Evolutionary conservation across 257 asterid genomes (phyloP), one percentile per base, ranked within the genome.

Genomic region (Primulina tabacum): DNA sequence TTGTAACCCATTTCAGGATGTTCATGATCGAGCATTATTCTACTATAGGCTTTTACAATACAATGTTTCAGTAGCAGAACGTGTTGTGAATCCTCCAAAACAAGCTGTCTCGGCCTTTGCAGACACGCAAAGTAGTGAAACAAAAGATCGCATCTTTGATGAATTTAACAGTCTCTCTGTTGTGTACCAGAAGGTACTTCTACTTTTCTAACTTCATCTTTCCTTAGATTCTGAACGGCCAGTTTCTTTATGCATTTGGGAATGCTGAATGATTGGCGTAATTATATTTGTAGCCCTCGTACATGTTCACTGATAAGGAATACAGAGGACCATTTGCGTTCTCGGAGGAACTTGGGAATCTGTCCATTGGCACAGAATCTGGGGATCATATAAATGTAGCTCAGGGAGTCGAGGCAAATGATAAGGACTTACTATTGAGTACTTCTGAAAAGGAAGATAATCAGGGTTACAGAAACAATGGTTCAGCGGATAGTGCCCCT

Each of bases 61-160:
- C 61, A 84, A 89, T 62, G 87, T 94, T 28, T 70, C 92, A 59
- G 86, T 86, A 60, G 98, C 99, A 52, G 95, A 94, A 81, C 85
- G 85, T 32, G 96, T 94, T 67, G 97, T 94, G 74, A 82, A 94
- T 82, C 99, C 99, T 78, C 98, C 98, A 60, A 94, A 94, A 81
- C 99, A 94, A 88, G 98, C 99, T 53, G 99, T 94, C 70, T 94
- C 99, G 29, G 99, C 92, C 73, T 94, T 94, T 82, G 99, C 98
- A 8, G 99, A 94, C 79, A 88, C 93, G 30, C 95, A 91, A 72
- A 94, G 92, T 77, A 94, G 84, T 82, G 99, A 94, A 79, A 85
- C 89, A 76, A 94, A 94, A 82, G 99, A 94, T 81, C 99, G 99
- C 62, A 89, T 94, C 70, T 94, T 94, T 72, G 99, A 94, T 32